Evolutionary conservation across 208 protist species (phyloP).

Genomic region (Polymyxa betae): DNA sequence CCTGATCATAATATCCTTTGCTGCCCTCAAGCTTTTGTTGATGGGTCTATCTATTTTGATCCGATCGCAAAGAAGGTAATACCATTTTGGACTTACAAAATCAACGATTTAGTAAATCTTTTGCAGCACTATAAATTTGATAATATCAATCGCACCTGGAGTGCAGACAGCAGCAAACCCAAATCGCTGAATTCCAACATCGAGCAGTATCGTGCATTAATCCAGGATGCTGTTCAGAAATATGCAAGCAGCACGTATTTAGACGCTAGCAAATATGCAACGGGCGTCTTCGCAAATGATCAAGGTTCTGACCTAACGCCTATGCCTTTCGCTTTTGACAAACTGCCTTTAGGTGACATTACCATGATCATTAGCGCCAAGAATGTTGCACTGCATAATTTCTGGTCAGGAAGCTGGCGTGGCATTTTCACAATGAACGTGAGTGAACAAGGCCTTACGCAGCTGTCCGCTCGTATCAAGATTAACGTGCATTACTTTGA

Average conservation of each 20-base stretch:
- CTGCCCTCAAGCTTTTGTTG: background rate
- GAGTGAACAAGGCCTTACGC: background rate
- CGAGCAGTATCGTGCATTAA: background rate
- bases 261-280: constrained; percentile 18
- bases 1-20: background rate
- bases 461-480: background rate
- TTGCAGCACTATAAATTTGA: constrained; percentile 18
- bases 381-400: constrained; percentile 49
- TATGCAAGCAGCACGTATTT: background rate
- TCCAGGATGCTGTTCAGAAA: constrained; percentile 19
- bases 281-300: background rate
- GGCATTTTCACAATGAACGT: constrained; percentile 30
- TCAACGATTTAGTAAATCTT: background rate
- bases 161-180: background rate
- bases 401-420: constrained; percentile 30
- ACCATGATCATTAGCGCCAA: constrained; percentile 8
- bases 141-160: constrained; percentile 24
- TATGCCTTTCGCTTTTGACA: background rate
- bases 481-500: constrained; percentile 57
- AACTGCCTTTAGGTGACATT: background rate
- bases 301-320: background rate
- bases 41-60: background rate
- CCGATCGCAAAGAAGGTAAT: background rate
- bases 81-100: background rate
- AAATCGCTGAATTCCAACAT: background rate